Evolutionary conservation across 371 early-diverging fungal genomes (phyloP), one percentile per base, ranked within the genome.

Genomic region (Syncephalastrum monosporum): DNA sequence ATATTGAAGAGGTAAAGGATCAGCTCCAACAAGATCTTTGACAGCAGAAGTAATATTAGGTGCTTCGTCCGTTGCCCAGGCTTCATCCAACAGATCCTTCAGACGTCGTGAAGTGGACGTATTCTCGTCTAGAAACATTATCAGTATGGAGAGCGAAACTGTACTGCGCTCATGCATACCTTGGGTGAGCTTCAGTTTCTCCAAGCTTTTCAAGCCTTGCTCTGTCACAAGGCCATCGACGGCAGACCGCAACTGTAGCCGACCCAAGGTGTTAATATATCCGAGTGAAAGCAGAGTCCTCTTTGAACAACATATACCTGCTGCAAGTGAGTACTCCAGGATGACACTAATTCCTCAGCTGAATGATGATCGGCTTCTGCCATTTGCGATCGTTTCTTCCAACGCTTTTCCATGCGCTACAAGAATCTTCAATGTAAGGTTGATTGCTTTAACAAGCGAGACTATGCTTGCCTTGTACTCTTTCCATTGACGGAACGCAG

Each of bases 401-500:
- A 56, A 45, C 63, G 48, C 44, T 49, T 43, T 25, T 51, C 50
- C 27, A 50, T 44, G 27, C 63, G 63, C 63, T 63, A 41, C 12
- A 24, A 17, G 24, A 16, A 8, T 29, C 12, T 42, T 60, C 14
- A 12, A 15, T 4, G 19, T 24, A 15, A 44, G 33, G n/a, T 47
- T 24, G 10, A 43, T 14, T 17, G 21, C 27, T 48, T 48, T 3
- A 51, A 25, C 5, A 16, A 52, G 27, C 38, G 24, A 23, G 42
- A 13, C 41, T 16, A 17, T 21, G 21, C 55, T 63, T 61, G 61
- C 66, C 66, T 50, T 56, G 41, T 66, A 66, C 47, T 66, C 66
- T 52, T 58, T 61, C 66, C 61, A 61, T 51, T 66, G 66, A 51
- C 66, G 48, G 15, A 56, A 42, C 25, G 61, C 61, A 42, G 66